phyloP scores from a whole-genome alignment of 192 early-diverging fungal genomes.

The Oehlia diaphana region DNA sequence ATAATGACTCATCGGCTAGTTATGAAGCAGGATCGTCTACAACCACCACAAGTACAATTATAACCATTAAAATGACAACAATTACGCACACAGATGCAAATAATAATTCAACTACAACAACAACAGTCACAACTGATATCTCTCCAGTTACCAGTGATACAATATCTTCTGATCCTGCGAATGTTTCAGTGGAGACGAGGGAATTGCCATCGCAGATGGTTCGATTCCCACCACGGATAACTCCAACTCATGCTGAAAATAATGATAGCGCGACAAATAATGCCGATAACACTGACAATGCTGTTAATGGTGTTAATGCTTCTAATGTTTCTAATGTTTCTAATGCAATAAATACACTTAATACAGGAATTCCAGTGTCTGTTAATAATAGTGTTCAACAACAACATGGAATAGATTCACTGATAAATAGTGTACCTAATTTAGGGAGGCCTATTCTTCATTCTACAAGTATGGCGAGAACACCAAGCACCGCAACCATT shows the following conservation, averaged over 20 bases:
- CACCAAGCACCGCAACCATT: neutral
- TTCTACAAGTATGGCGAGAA: neutral
- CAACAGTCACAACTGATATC: constrained; percentile 5
- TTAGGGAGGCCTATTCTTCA: neutral
- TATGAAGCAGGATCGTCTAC: neutral
- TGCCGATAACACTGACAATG: neutral
- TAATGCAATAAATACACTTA: neutral
- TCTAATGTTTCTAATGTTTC: neutral
- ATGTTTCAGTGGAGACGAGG: neutral
- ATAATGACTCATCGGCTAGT: neutral
- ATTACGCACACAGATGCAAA: constrained; percentile 10
- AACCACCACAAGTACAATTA: constrained; percentile 15
- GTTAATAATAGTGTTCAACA: neutral
- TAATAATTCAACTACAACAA: constrained; percentile 12
- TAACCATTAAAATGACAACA: constrained; percentile 14
- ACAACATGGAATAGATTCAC: neutral
- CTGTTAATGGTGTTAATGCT: neutral
- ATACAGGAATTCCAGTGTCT: neutral
- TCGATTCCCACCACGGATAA: constrained; percentile 2
- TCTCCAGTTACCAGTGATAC: constrained; percentile 10
- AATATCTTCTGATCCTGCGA: neutral
- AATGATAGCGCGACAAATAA: neutral
- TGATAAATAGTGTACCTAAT: neutral
- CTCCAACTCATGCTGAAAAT: neutral
- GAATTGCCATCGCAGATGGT: neutral